A percentile compares a stretch with the other conserved stretches of the same genome.
Conservation (phyloP, 805 yeast genomes). For the Cyberlindnera suaveolens region DNA sequence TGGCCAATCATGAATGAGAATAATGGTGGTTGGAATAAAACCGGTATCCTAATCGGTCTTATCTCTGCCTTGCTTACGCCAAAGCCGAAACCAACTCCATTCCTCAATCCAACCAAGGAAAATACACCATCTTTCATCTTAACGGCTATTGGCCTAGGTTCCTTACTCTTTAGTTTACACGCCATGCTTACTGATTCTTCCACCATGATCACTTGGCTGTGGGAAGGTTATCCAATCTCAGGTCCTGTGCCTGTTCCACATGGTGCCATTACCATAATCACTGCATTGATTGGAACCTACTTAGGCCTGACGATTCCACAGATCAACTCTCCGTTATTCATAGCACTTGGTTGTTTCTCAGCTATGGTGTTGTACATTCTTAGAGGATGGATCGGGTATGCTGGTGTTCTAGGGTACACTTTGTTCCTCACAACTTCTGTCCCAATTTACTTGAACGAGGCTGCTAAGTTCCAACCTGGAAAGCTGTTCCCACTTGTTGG, state of each 20-base stretch:
- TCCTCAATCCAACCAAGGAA: not conserved
- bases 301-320: slow-evolving; percentile 29
- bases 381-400: slow-evolving; percentile 66
- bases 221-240: slow-evolving; percentile 85
- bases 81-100: slow-evolving; percentile 4
- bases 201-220: slow-evolving; percentile 86
- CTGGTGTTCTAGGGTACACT: slow-evolving; percentile 69
- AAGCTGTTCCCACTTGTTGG: slow-evolving; percentile 44
- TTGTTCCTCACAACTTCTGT: slow-evolving; percentile 54
- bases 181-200: slow-evolving; percentile 80
- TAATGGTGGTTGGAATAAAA: slow-evolving; percentile 81
- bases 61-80: slow-evolving; percentile 61
- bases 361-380: slow-evolving; percentile 38
- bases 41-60: slow-evolving; percentile 61
- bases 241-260: slow-evolving; percentile 89
- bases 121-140: slow-evolving; percentile 34
- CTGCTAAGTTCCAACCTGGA: slow-evolving; percentile 51
- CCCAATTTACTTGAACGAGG: slow-evolving; percentile 58
- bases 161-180: slow-evolving; percentile 62
- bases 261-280: slow-evolving; percentile 54
- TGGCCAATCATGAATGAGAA: slow-evolving; percentile 90
- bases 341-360: slow-evolving; percentile 41
- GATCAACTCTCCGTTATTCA: slow-evolving; percentile 25
- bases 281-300: slow-evolving; percentile 52
- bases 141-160: slow-evolving; percentile 69